These are phyloP conservation scores for Cordyceps fumosorosea DNA, from an alignment of 2,329 filamentous ascomycete species.

Conservation along the genomic window DNA sequence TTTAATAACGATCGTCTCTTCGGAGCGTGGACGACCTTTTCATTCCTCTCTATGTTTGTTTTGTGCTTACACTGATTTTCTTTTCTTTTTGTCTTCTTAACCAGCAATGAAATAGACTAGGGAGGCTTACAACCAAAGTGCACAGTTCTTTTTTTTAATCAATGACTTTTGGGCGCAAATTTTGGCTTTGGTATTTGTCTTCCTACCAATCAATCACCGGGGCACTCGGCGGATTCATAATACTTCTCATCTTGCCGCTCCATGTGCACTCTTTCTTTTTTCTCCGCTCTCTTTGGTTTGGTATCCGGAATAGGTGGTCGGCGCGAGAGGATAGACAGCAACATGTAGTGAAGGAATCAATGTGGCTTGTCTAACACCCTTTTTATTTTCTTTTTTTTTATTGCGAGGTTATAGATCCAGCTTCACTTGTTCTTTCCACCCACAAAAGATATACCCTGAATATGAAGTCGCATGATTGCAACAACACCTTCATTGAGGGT, in stretches of 20 bases:
- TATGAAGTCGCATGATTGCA: not conserved
- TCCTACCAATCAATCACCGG: not conserved
- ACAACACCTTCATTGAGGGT: not conserved
- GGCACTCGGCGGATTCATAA: not conserved
- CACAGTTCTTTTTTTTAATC: not conserved
- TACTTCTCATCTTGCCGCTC: not conserved
- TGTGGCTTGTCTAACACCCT: not conserved
- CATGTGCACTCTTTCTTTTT: not conserved
- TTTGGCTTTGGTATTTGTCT: not conserved
- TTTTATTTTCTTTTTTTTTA: not conserved
- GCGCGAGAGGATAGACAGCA: not conserved
- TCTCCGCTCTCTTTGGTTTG: not conserved
- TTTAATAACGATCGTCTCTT: not conserved
- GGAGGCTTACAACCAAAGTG: not conserved
- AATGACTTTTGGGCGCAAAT: not conserved
- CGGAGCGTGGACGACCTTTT: not conserved
- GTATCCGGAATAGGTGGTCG: not conserved
- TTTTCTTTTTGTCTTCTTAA: not conserved
- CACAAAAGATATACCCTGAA: conserved; percentile 1
- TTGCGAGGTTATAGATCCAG: not conserved
- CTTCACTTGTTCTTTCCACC: not conserved
- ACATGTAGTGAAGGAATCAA: not conserved
- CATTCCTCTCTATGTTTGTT: not conserved
- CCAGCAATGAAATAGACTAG: conserved; percentile 3
- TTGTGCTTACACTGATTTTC: not conserved